phyloP scores from a whole-genome alignment of 2,329 filamentous ascomycete species.

The Ceratocystis harringtonii region DNA sequence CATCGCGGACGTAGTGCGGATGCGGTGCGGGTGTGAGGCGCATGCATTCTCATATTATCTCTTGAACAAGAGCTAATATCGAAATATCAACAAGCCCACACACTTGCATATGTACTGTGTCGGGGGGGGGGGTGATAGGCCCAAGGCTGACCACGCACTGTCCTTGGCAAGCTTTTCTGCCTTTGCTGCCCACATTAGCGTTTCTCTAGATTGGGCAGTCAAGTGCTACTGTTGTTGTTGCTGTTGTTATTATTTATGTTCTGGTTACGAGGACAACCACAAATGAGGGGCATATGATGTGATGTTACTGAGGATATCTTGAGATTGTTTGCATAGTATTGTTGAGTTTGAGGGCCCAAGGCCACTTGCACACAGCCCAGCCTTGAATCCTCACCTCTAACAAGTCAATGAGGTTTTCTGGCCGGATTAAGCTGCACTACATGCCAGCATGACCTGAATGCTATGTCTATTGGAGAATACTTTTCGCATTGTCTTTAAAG shows the following conservation, averaged over 20 bases:
- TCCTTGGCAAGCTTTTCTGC: not conserved
- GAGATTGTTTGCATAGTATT: not conserved
- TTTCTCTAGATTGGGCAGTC: not conserved
- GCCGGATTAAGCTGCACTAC: not conserved
- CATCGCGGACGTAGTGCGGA: not conserved
- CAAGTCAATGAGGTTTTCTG: not conserved
- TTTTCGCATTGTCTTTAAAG: not conserved
- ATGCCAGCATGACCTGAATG: not conserved
- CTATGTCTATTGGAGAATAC: not conserved
- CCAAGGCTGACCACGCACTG: not conserved
- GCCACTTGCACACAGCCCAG: not conserved
- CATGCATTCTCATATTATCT: conserved; percentile 1
- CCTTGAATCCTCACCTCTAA: not conserved
- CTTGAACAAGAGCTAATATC: not conserved
- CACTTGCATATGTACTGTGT: not conserved
- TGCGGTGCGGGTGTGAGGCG: not conserved
- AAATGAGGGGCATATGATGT: not conserved
- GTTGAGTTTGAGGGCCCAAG: not conserved
- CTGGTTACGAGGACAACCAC: not conserved
- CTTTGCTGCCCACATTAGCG: too few species aligned
- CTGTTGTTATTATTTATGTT: not conserved
- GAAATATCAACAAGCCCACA: not conserved
- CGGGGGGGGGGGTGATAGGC: not conserved
- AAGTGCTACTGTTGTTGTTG: not conserved
- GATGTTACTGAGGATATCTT: not conserved